Evolutionary conservation across 2,329 filamentous ascomycete species (phyloP), one percentile per base, ranked within the genome.

Genomic region (Xylaria sp.): DNA sequence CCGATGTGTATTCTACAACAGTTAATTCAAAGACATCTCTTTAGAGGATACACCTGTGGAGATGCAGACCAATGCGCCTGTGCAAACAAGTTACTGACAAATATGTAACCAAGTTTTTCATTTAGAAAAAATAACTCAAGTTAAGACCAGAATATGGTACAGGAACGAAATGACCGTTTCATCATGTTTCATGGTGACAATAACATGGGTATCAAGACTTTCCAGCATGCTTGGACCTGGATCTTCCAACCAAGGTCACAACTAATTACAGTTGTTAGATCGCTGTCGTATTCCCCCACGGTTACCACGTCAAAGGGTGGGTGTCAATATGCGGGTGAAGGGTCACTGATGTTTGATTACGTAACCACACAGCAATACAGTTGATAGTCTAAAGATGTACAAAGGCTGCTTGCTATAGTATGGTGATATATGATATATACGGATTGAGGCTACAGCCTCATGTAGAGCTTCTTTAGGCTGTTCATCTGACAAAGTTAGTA

Each of bases 131-230:
- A 13, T 7, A 27, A 11, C 22, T 42, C 9, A 13, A 29, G 25
- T 17, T 27, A 42, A 11, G 36, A n/a, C 15, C 36, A 39, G 36
- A 29, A 38, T 29, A 55, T 15, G 38, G 25, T 13, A 36, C 25
- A 29, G 31, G 53, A 25, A 15, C 11, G 20, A 42, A n/a, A 55
- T 42, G 53, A 55, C 42, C 7, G 49, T 51, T 51, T 51, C 49
- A 51, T 33, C 53, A 4, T 55, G 53, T 55, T 55, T 42, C 53
- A 42, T 42, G 53, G 53, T n/a, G 53, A 44, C 13, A 42, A 42
- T 42, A 29, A 11, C 15, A 29, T 29, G 17, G 36, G 15, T 39
- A 20, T 29, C 33, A n/a, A 13, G 15, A 39, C 22, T 10, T 42
- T 42, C 20, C 11, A 29, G 42, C 25, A 55, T 42, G 38, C 25